Base-by-base conservation (phyloP, 169 alveolate genomes). In the Blepharisma undulans region DNA sequence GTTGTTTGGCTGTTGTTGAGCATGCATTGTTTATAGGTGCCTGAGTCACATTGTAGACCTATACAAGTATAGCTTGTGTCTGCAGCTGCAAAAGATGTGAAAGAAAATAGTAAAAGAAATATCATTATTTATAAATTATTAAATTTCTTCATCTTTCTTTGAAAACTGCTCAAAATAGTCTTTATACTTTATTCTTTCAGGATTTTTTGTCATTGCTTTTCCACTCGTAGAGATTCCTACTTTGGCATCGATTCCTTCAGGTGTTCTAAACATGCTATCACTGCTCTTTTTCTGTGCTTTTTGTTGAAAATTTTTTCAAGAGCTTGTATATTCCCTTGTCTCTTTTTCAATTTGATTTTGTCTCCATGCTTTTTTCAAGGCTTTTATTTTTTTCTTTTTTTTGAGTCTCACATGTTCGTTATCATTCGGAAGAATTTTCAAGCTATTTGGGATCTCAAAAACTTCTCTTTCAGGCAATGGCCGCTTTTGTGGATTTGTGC, bases 381-480 rank as follows among this genome's bases (percentile, higher is more conserved):
- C 89, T 59, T 82, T 82, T 72, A 82, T 34, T 60, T 82, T 82
- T 60, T 60, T 82, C 77, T 82, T 82, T 30, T 82, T 82, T 60
- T 82, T 82, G 10, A 22, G 25, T 22, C 89, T 34, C 8, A 82
- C 89, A 4, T 82, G 33, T 48, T 82, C 89, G 36, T 72, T 72
- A 30, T 82, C 89, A 60, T 82, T 82, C 25, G 89, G 89, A 32
- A 82, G 76, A 48, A 82, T 82, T 82, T 82, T 82, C 22, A 82
- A 22, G 29, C 29, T 48, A 21, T 82, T 74, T 0, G 89, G 89
- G 10, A 82, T 82, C 22, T 25, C 89, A 48, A 82, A 60, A 60
- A 82, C 76, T 22, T 82, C 89, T 30, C 36, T 82, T 82, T 82
- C 89, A 59, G 60, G 32, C 36, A 82, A 82, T 32, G 89, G 89